Base-by-base conservation (phyloP, 768 basidiomycete species). In the Boletus sensibilis region DNA sequence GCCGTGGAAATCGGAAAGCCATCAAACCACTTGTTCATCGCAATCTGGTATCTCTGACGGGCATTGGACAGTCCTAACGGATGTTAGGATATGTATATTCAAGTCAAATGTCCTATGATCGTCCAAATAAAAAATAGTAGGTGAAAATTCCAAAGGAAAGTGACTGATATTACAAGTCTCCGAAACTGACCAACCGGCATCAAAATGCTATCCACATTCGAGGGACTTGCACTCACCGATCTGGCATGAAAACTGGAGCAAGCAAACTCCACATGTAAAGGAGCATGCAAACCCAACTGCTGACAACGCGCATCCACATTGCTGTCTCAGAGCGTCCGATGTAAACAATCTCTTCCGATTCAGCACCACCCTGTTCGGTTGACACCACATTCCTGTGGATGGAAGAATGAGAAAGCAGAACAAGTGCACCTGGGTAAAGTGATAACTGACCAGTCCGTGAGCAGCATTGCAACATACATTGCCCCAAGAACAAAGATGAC, bases 271-370 rank as follows among this genome's bases (percentile, higher is more conserved):
- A 94, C 31, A 82, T 83, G 66, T 92, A 96, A 57, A 94, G 72
- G 40, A 87, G 53, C 74, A 93, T 87, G 71, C 93, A 98, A 25
- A 96, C 81, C 96, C 96, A 99, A 60, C 91, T 91, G 31, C 92
- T 94, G 44, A 98, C 90, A 33, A 98, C 83, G 5, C 97, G 80
- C 92, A 98, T 98, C 97, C 97, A 99, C 96, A 99, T 98, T 4
- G 97, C 94, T 10, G 90, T 88, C 69, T 94, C 92, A 5, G 93
- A 95, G 37, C 94, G 86, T 18, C 97, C 97, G 46, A 98, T 98
- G 71, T 93, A 92, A 38, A 98, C 87, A 58, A 89, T 84, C 41
- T 82, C 76, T 52, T 83, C 79, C n/a, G 84, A 80, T 57, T 84
- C 79, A 0, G 67, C 68, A 42, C 78, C 71, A 9, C 77, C 77